Percentiles rank a stretch among this genome's conserved stretches.
phyloP scores from a whole-genome alignment of 352 stramenopile species.

The Phytopythium helicoides region DNA sequence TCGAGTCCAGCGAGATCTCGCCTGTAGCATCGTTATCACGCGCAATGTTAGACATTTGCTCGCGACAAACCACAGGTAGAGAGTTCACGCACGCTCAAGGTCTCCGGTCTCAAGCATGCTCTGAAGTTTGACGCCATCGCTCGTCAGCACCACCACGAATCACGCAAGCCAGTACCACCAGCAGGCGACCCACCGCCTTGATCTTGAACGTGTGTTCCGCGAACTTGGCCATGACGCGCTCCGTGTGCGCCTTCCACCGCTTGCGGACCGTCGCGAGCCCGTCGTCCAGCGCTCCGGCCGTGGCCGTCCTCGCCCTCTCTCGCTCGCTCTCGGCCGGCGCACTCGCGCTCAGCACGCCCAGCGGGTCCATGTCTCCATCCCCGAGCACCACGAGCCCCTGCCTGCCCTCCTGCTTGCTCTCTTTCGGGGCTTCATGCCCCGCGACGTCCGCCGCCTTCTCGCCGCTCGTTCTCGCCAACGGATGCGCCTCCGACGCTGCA shows the following conservation, averaged over 20 bases:
- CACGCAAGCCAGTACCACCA: background rate
- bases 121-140: slow-evolving; percentile 8
- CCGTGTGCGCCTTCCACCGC: slow-evolving; percentile 67
- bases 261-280: slow-evolving; percentile 39
- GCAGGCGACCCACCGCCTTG: slow-evolving; percentile 41
- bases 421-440: slow-evolving; percentile 6
- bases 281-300: slow-evolving; percentile 2
- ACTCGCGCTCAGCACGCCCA: slow-evolving; percentile 44
- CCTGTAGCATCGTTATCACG: background rate
- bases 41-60: too few relatives aligned
- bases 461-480: slow-evolving; percentile 18
- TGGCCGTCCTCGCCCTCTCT: background rate
- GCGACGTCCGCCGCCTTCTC: slow-evolving; percentile 2
- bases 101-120: slow-evolving; percentile 78
- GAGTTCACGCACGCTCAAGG: slow-evolving; percentile 37
- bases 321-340: background rate
- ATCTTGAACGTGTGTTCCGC: slow-evolving; percentile 70
- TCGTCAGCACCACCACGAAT: background rate
- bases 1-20: background rate
- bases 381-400: slow-evolving; percentile 58
- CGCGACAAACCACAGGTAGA: background rate
- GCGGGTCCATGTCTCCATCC: slow-evolving; percentile 65
- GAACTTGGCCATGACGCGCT: slow-evolving; percentile 63
- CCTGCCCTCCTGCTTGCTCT: background rate
- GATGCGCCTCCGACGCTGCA: slow-evolving; percentile 36